Percentiles rank a stretch among this genome's conserved stretches.
These are phyloP conservation scores for Thraustochytrium striatum DNA, from an alignment of 352 stramenopile species.

Conservation along the genomic window DNA sequence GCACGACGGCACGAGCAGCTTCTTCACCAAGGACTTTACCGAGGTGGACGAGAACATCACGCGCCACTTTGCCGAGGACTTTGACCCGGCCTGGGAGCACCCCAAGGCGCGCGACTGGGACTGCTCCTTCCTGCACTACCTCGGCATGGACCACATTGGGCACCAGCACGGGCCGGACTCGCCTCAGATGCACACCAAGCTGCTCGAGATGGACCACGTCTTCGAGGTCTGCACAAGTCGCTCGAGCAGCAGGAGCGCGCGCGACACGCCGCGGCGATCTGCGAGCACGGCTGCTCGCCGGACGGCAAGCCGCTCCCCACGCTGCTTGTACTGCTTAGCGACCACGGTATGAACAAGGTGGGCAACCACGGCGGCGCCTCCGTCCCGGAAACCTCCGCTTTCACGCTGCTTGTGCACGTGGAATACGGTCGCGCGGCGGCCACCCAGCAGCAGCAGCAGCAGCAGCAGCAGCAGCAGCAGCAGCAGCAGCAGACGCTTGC, in stretches of 20 bases:
- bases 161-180: slow-evolving; percentile 73
- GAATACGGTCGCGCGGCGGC: too few species aligned
- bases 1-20: slow-evolving; percentile 71
- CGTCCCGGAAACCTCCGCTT: slow-evolving; percentile 70
- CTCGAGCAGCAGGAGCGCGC: slow-evolving; percentile 62
- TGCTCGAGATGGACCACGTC: slow-evolving; percentile 73
- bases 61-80: slow-evolving; percentile 70
- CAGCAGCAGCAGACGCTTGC: not conserved
- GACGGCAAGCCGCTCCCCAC: slow-evolving; percentile 55
- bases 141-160: slow-evolving; percentile 75
- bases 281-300: slow-evolving; percentile 23
- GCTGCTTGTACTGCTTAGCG: slow-evolving; percentile 72
- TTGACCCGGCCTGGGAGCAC: slow-evolving; percentile 67
- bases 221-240: slow-evolving; percentile 63
- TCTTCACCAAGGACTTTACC: slow-evolving; percentile 77
- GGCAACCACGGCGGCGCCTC: slow-evolving; percentile 77
- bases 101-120: slow-evolving; percentile 72
- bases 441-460: too few species aligned
- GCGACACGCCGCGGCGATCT: not conserved
- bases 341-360: slow-evolving; percentile 79
- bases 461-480: too few species aligned
- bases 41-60: slow-evolving; percentile 78
- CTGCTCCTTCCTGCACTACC: slow-evolving; percentile 74
- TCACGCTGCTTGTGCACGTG: slow-evolving; percentile 67
- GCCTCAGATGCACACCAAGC: slow-evolving; percentile 68